Conservation (phyloP, 2,329 filamentous ascomycete species). For the Penicillium sp. region DNA sequence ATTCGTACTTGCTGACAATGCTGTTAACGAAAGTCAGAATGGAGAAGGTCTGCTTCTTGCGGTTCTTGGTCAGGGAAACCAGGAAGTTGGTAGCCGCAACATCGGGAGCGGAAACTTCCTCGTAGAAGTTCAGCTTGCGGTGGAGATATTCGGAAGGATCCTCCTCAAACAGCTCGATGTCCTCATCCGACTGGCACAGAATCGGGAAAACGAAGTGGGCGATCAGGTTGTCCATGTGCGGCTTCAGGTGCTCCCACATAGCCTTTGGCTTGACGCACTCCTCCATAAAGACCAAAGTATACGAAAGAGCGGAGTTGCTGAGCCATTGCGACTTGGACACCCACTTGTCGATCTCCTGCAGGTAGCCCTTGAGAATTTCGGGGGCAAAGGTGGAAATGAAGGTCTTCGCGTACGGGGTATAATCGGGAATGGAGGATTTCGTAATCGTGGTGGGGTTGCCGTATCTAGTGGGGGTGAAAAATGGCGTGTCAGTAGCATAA, state of each 20-base stretch:
- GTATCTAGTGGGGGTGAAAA: conserved; percentile 64
- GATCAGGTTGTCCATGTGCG: conserved; percentile 89
- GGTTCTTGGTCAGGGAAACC: conserved; percentile 89
- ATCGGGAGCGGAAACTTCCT: conserved; percentile 93
- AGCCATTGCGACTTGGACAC: conserved; percentile 93
- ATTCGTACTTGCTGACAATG: conserved; percentile 91
- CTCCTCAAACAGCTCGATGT: conserved; percentile 90
- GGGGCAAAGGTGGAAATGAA: conserved; percentile 93
- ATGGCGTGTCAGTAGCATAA: conserved; percentile 13
- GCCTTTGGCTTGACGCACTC: conserved; percentile 97
- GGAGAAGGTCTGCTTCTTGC: conserved; percentile 94
- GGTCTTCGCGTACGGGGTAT: conserved; percentile 81
- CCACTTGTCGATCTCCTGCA: conserved; percentile 96
- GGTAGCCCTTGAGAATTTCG: conserved; percentile 93
- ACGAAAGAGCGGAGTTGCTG: conserved; percentile 90
- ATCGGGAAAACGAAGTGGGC: conserved; percentile 96
- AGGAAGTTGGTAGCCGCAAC: conserved; percentile 97
- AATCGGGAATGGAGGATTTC: conserved; percentile 75
- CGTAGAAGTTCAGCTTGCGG: conserved; percentile 96
- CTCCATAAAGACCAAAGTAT: conserved; percentile 92
- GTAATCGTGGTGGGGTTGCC: conserved; percentile 81
- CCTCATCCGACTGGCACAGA: conserved; percentile 87
- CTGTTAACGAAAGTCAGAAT: conserved; percentile 94
- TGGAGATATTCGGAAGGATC: conserved; percentile 97
- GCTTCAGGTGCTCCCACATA: conserved; percentile 94